Evolutionary conservation across 106 monocot genomes (phyloP).

Genomic region (Dendrobium huoshanense): DNA sequence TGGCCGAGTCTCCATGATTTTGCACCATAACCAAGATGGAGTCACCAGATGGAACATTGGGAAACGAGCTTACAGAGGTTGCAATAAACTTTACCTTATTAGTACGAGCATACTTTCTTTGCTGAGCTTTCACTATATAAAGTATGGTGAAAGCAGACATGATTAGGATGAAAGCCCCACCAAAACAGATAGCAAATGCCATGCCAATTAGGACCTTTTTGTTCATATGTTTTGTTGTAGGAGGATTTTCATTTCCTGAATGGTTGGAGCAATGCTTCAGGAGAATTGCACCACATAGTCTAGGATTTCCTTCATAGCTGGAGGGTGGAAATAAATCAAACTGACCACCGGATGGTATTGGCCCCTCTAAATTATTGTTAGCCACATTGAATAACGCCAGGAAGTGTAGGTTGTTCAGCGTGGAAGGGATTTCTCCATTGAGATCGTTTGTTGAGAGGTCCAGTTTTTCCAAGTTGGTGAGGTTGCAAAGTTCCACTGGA

Average conservation of each 20-base stretch:
- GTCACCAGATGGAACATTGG: background rate
- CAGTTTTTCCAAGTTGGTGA: conserved; percentile 2
- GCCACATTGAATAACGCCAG: conserved; percentile 1
- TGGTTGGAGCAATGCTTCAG: background rate
- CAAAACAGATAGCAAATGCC: conserved; percentile 7
- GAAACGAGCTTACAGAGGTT: background rate
- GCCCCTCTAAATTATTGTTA: conserved; percentile 6
- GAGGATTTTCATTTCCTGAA: background rate
- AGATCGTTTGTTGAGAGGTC: conserved; percentile 5
- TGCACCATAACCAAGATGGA: background rate
- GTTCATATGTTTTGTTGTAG: background rate
- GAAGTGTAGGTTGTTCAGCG: conserved; percentile 8
- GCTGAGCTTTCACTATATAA: background rate
- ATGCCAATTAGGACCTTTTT: background rate
- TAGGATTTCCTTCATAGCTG: conserved; percentile 9
- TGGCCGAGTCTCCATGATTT: background rate
- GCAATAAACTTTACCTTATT: background rate
- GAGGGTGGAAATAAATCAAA: conserved; percentile 7
- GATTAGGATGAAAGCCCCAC: conserved; percentile 1
- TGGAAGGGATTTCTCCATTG: conserved; percentile 7
- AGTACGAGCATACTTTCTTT: background rate
- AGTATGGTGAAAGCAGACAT: background rate
- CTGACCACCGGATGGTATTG: background rate
- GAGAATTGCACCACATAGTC: background rate
- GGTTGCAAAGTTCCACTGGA: conserved; percentile 8